Conservation (phyloP, 2,329 filamentous ascomycete species). For the Diaporthe helianthi region DNA sequence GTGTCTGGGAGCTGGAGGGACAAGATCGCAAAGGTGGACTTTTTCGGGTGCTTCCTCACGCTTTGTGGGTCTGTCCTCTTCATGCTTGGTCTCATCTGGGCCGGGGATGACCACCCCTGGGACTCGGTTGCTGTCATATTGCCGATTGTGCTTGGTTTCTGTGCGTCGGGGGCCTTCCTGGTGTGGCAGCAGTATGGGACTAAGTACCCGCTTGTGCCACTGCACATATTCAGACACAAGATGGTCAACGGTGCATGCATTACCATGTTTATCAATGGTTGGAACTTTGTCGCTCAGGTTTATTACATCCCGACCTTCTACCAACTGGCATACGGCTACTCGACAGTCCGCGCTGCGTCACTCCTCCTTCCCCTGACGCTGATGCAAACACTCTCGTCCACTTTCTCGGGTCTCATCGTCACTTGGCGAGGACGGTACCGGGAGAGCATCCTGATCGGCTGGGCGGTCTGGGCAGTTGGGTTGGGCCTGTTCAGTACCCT, state of each 20-base stretch:
- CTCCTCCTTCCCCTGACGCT: slow-evolving; percentile 34
- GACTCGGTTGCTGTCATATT: slow-evolving; percentile 27
- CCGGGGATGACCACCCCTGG: slow-evolving; percentile 32
- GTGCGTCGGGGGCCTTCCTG: slow-evolving; percentile 25
- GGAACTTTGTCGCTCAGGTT: slow-evolving; percentile 34
- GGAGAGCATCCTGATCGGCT: slow-evolving; percentile 26
- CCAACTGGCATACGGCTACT: slow-evolving; percentile 34
- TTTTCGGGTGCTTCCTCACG: slow-evolving; percentile 21
- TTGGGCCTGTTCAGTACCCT: slow-evolving; percentile 30
- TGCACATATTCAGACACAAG: slow-evolving; percentile 33
- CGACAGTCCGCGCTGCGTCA: slow-evolving; percentile 33
- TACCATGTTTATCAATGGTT: slow-evolving; percentile 35
- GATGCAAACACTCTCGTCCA: slow-evolving; percentile 32
- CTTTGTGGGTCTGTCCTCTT: background rate
- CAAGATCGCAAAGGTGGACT: slow-evolving; percentile 33
- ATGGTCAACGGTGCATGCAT: slow-evolving; percentile 27
- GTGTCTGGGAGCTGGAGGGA: slow-evolving; percentile 26
- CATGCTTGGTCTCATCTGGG: slow-evolving; percentile 20
- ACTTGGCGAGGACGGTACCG: slow-evolving; percentile 34
- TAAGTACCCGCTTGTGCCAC: background rate
- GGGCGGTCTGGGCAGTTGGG: slow-evolving; percentile 31
- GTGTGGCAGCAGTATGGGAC: background rate
- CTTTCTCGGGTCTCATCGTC: slow-evolving; percentile 26
- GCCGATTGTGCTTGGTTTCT: slow-evolving; percentile 28
- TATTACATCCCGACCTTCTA: slow-evolving; percentile 36